Conservation (phyloP, 1,284 basidiomycete species). For the Rhodotorula sp. region DNA sequence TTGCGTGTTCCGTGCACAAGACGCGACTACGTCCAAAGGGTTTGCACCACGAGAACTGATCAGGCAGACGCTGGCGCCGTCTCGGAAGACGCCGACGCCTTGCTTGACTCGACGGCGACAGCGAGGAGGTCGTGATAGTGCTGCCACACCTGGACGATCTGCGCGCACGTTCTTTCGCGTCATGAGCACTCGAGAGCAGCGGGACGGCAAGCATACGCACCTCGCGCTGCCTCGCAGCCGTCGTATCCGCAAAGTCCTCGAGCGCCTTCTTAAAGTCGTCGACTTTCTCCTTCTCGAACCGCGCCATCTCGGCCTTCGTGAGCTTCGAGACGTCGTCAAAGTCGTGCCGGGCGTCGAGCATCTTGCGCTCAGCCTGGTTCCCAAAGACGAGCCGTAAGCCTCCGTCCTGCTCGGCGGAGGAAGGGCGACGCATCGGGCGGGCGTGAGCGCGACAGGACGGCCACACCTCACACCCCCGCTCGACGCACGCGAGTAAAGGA, state of each 20-base stretch:
- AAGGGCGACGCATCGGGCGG: neutral
- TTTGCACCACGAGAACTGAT: neutral
- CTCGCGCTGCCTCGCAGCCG: constrained; percentile 78
- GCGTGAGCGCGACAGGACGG: neutral
- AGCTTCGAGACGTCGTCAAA: constrained; percentile 84
- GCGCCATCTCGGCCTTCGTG: constrained; percentile 84
- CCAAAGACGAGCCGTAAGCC: constrained; percentile 32
- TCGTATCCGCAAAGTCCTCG: constrained; percentile 73
- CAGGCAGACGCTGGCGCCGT: neutral
- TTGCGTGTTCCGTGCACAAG: no score
- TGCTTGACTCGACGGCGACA: constrained; percentile 19
- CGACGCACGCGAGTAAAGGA: neutral
- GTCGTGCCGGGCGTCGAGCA: constrained; percentile 75
- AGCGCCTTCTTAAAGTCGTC: constrained; percentile 79
- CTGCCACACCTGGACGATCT: constrained; percentile 34
- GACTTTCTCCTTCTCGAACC: constrained; percentile 90
- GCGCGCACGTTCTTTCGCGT: no score
- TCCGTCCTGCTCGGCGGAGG: constrained; percentile 14
- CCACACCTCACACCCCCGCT: neutral
- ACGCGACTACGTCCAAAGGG: no score
- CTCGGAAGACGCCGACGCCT: neutral
- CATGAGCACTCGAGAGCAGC: no score
- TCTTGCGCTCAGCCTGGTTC: constrained; percentile 72
- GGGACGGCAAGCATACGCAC: constrained; percentile 49
- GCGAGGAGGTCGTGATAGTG: constrained; percentile 31